Evolutionary conservation across 805 yeast species (phyloP).

Genomic region (Phaffomyces antillensis): DNA sequence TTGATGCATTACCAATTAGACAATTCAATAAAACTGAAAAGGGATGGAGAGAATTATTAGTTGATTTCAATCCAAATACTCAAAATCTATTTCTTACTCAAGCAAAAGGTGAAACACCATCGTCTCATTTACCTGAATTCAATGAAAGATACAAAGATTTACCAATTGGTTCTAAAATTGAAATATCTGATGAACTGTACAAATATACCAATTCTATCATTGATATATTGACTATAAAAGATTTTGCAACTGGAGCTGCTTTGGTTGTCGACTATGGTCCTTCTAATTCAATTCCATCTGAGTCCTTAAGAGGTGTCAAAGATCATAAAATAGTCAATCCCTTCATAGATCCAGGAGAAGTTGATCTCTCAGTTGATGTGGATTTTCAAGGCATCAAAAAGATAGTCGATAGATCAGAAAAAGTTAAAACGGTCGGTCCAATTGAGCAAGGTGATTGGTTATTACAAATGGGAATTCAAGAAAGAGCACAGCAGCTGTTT

Average conservation of each 20-base stretch:
- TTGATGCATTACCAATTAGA: slow-evolving; percentile 78
- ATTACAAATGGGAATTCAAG: slow-evolving; percentile 66
- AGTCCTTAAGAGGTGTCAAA: slow-evolving; percentile 66
- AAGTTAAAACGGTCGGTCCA: slow-evolving; percentile 43
- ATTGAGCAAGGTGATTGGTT: slow-evolving; percentile 76
- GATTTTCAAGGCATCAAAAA: slow-evolving; percentile 58
- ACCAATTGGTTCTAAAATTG: slow-evolving; percentile 53
- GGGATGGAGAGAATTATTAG: slow-evolving; percentile 78
- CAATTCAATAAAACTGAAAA: slow-evolving; percentile 52
- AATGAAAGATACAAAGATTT: slow-evolving; percentile 45
- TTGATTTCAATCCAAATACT: slow-evolving; percentile 37
- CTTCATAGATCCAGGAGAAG: slow-evolving; percentile 67
- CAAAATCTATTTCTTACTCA: slow-evolving; percentile 46
- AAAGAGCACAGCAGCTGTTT: slow-evolving; percentile 55
- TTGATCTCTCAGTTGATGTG: slow-evolving; percentile 78
- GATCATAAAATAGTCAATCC: slow-evolving; percentile 72
- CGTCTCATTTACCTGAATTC: slow-evolving; percentile 48
- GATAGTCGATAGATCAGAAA: slow-evolving; percentile 16
- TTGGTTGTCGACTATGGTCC: slow-evolving; percentile 78
- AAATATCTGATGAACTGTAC: slow-evolving; percentile 70
- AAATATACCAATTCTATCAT: slow-evolving; percentile 48
- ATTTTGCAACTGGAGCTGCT: slow-evolving; percentile 49
- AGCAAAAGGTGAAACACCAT: slow-evolving; percentile 53
- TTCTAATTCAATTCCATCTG: slow-evolving; percentile 52
- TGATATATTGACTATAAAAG: slow-evolving; percentile 29